These are phyloP conservation scores for Ophiorrhiza pumila DNA, from an alignment of 257 asterid species.

Conservation along the genomic window DNA sequence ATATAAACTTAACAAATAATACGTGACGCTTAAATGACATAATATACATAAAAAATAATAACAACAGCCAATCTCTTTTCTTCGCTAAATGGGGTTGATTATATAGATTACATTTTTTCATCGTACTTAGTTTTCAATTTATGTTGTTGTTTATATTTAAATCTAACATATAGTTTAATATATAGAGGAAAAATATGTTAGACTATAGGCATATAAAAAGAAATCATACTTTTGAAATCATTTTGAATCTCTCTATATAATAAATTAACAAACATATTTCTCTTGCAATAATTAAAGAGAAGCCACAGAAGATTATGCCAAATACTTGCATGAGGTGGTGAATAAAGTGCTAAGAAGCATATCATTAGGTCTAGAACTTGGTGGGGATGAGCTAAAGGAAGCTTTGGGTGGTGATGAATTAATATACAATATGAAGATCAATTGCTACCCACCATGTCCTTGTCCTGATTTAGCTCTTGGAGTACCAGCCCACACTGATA, in stretches of 20 bases:
- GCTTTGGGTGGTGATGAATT: constrained; percentile 50
- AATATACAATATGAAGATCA: constrained; percentile 44
- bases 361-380: constrained; percentile 51
- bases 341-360: constrained; percentile 35
- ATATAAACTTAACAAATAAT: too few species aligned
- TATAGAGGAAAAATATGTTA: too few species aligned
- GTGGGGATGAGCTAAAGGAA: constrained; percentile 34
- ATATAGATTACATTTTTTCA: too few species aligned
- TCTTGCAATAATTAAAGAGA: constrained; percentile 37
- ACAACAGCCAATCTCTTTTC: too few species aligned
- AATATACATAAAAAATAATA: too few species aligned
- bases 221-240: neutral
- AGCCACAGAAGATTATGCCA: constrained; percentile 40
- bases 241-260: neutral
- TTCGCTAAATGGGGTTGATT: too few species aligned
- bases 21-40: too few species aligned
- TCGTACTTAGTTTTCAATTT: too few species aligned
- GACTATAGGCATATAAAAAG: too few species aligned
- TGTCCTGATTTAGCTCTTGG: constrained; percentile 67
- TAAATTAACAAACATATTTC: neutral
- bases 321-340: constrained; percentile 34
- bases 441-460: constrained; percentile 68
- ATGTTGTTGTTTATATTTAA: too few species aligned
- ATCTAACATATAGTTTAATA: too few species aligned
- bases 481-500: constrained; percentile 66